phyloP scores from a whole-genome alignment of 768 basidiomycete species.

The Lanmaoa rubissima region DNA sequence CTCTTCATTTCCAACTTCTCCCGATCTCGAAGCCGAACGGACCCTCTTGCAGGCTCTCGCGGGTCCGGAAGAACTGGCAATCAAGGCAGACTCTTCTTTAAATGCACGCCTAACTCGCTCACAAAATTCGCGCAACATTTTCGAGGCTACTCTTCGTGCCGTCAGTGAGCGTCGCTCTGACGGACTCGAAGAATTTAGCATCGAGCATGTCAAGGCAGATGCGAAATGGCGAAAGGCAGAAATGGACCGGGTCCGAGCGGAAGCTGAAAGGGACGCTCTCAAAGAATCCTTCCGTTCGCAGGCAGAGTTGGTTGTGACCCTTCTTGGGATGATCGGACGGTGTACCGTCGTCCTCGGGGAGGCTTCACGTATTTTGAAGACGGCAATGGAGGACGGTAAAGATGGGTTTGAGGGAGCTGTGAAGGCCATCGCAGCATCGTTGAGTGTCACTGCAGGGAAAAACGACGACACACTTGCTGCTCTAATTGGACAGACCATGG shows the following conservation, averaged over 20 bases:
- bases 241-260: constrained; percentile 66
- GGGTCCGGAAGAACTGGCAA: constrained; percentile 64
- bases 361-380: constrained; percentile 42
- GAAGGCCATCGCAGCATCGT: constrained; percentile 47
- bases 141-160: constrained; percentile 83
- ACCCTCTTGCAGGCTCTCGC: constrained; percentile 66
- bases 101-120: constrained; percentile 62
- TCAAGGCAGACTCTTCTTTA: constrained; percentile 58
- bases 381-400: constrained; percentile 36
- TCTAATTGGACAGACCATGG: constrained; percentile 66
- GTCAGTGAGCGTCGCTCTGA: constrained; percentile 78
- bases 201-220: constrained; percentile 71
- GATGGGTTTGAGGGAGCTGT: constrained; percentile 40
- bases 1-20: constrained; percentile 38
- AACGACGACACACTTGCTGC: constrained; percentile 70
- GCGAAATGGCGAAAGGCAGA: constrained; percentile 63
- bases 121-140: constrained; percentile 74
- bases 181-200: constrained; percentile 66
- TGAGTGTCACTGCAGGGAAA: constrained; percentile 56
- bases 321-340: constrained; percentile 80
- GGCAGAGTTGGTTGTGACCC: constrained; percentile 60
- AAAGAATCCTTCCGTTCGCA: constrained; percentile 61
- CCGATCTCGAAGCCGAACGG: constrained; percentile 72
- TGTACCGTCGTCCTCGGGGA: constrained; percentile 74
- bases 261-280: constrained; percentile 64